phyloP scores from a whole-genome alignment of 768 basidiomycete species.

The Neoboletus subvelutipes region DNA sequence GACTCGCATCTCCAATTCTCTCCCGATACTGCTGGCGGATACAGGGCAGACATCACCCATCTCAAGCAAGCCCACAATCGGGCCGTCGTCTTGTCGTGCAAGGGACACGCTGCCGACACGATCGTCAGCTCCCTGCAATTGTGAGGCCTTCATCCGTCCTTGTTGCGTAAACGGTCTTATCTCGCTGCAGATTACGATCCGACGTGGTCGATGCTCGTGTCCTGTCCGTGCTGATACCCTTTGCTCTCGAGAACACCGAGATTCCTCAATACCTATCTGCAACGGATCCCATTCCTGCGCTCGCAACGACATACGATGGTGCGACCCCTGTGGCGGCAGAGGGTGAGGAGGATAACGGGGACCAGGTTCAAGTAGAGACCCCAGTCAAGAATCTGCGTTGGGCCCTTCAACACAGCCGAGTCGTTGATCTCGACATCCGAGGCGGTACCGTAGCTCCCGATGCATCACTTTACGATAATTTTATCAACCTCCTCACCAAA shows the following conservation, averaged over 20 bases:
- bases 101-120: constrained; percentile 35
- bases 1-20: constrained; percentile 63
- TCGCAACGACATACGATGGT: constrained; percentile 56
- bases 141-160: constrained; percentile 26
- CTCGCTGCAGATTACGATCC: constrained; percentile 17
- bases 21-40: constrained; percentile 19
- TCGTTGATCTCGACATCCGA: constrained; percentile 71
- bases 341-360: constrained; percentile 16
- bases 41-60: constrained; percentile 40
- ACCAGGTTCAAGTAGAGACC: constrained; percentile 30
- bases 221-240: constrained; percentile 61
- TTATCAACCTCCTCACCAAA: constrained; percentile 72
- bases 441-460: constrained; percentile 47
- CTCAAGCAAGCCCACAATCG: constrained; percentile 49
- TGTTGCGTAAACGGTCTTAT: neutral
- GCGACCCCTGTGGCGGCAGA: constrained; percentile 39
- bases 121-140: constrained; percentile 43
- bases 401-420: constrained; percentile 61
- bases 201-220: constrained; percentile 37
- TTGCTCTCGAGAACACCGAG: constrained; percentile 50
- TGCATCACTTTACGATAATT: constrained; percentile 55
- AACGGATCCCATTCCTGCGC: constrained; percentile 24
- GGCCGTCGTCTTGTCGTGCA: constrained; percentile 59
- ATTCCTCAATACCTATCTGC: constrained; percentile 37
- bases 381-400: constrained; percentile 58